Base-by-base conservation (phyloP, 106 monocot genomes). In the Triglochin maritima region DNA sequence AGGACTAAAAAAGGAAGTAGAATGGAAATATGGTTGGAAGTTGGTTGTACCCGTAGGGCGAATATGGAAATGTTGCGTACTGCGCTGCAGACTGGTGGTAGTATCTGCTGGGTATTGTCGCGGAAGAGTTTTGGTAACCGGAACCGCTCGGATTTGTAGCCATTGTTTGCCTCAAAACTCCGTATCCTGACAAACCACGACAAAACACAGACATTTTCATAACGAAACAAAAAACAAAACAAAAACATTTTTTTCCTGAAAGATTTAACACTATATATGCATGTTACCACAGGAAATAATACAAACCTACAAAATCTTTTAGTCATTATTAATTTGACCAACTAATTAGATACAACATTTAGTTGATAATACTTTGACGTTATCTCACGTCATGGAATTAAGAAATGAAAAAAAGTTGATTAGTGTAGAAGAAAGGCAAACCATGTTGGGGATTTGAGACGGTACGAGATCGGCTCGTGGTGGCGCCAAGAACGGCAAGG, bases 401-500 rank as follows among this genome's bases (percentile, higher is more conserved):
- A 29, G 29, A 29, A 29, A 29, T 29, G 0, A 29, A 42, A 10
- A 61, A 61, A 61, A 7, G 60, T 1, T 61, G 44, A 61, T 42
- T 17, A 44, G n/a, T 9, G 29, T 10, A 3, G 41, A 44, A 61
- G 29, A 61, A 61, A 44, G 7, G 71, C 41, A 7, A n/a, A 79
- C 80, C 81, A 14, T 71, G 17, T 46, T 69, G 81, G 13, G 65
- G 73, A 64, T 68, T 72, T 9, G 47, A 9, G 7, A 76, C 46
- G 10, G 66, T 60, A 4, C 63, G 76, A 17, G 67, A 69, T 15
- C 62, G 56, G 3, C 72, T 72, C 7, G 68, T 51, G 42, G 60
- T 11, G 6, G 88, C 75, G 12, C 89, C 86, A 46, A 83, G 71
- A 16, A 72, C 71, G 1, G 89, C 89, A 7, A 90, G 73, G 65